Evolutionary conservation across 2,329 filamentous ascomycete genomes (phyloP).

Genomic region (Colletotrichum sp.): DNA sequence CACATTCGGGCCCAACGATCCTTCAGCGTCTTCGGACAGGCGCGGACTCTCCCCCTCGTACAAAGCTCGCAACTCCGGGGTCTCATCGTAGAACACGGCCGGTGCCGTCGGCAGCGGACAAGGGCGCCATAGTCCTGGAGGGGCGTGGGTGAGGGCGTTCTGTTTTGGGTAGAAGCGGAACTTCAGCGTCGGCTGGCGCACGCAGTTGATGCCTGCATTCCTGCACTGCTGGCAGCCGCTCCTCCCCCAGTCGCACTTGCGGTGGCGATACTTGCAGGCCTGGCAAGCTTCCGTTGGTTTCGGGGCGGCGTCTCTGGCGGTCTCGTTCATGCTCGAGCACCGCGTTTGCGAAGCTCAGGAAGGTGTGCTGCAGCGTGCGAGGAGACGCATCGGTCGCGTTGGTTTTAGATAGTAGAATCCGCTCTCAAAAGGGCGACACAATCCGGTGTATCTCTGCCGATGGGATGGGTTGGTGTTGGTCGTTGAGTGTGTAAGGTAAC

Average conservation of each 20-base stretch:
- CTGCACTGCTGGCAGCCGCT: not conserved
- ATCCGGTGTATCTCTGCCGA: accelerated
- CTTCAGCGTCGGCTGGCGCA: not conserved
- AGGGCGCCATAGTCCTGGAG: not conserved
- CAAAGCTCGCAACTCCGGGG: not conserved
- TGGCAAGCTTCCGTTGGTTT: not conserved
- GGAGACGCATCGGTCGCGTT: not conserved
- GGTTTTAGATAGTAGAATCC: accelerated
- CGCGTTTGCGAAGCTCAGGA: not conserved
- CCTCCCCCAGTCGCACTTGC: not conserved
- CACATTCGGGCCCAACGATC: not conserved
- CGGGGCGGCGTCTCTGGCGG: not conserved
- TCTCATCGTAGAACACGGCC: not conserved
- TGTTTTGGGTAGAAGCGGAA: not conserved
- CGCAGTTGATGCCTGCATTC: not conserved
- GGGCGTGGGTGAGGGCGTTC: not conserved
- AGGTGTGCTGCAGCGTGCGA: not conserved
- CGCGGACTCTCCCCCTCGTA: not conserved
- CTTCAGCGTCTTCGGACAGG: not conserved
- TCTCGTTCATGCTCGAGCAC: not conserved
- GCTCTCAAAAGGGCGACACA: accelerated
- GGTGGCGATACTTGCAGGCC: not conserved
- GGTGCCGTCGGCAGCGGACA: not conserved
- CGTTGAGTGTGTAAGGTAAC: not conserved
- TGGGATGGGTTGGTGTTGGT: not conserved